Percentiles rank a stretch among this genome's conserved stretches.
These are phyloP conservation scores for Barbatosphaeria neglecta DNA, from an alignment of 495 filamentous ascomycete genomes.

Conservation along the genomic window DNA sequence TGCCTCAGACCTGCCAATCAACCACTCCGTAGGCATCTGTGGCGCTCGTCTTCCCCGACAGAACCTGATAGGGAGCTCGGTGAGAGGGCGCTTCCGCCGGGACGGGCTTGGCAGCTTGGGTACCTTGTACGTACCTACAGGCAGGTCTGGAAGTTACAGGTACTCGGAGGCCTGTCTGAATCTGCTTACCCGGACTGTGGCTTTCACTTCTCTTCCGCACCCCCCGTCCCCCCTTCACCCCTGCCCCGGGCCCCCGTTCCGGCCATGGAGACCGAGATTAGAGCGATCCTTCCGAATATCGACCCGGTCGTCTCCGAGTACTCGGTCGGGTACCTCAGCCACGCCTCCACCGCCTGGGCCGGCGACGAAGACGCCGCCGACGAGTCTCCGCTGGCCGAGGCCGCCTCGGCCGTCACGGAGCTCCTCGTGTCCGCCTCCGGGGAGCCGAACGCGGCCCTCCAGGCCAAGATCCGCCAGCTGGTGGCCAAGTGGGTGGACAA, in stretches of 20 bases:
- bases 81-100: too few relatives aligned
- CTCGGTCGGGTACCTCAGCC: slow-evolving; percentile 84
- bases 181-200: too few relatives aligned
- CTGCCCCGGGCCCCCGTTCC: slow-evolving; percentile 1
- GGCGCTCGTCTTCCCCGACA: too few relatives aligned
- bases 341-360: slow-evolving; percentile 75
- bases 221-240: neutral
- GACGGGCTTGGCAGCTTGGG: too few relatives aligned
- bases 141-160: too few relatives aligned
- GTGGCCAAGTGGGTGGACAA: slow-evolving; percentile 86
- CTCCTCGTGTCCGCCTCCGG: slow-evolving; percentile 87
- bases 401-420: slow-evolving; percentile 69
- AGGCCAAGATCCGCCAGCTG: slow-evolving; percentile 64
- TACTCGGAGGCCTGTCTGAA: too few relatives aligned
- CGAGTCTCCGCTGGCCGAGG: slow-evolving; percentile 69
- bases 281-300: slow-evolving; percentile 72
- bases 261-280: slow-evolving; percentile 85
- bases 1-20: too few relatives aligned
- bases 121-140: too few relatives aligned
- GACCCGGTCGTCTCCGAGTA: slow-evolving; percentile 89
- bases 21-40: too few relatives aligned
- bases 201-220: too few relatives aligned
- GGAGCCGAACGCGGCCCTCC: slow-evolving; percentile 51
- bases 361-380: slow-evolving; percentile 59
- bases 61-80: too few relatives aligned